Percentiles rank a stretch among this genome's conserved stretches.
Conservation (phyloP, 106 monocot genomes). For the Posidonia australis region DNA sequence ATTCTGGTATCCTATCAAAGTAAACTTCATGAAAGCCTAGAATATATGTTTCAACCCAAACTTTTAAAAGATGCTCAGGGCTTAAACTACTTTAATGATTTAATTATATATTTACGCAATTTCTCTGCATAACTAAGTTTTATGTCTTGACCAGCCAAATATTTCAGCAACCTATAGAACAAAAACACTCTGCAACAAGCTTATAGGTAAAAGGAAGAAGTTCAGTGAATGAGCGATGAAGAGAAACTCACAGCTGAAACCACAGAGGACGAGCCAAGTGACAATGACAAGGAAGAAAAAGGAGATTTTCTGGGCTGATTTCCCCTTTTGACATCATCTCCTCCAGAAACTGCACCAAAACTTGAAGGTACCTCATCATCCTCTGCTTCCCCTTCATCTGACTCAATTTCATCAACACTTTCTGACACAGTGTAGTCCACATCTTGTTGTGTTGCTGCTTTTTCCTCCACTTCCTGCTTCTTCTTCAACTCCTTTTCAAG, state of each 20-base stretch:
- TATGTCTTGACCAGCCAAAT: too few relatives aligned
- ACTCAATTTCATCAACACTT: slow-evolving; percentile 8
- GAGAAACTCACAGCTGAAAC: slow-evolving; percentile 25
- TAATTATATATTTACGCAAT: too few relatives aligned
- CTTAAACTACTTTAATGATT: too few relatives aligned
- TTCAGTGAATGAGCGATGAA: background rate
- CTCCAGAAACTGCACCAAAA: slow-evolving; percentile 43
- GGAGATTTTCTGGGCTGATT: slow-evolving; percentile 28
- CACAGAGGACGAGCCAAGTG: slow-evolving; percentile 19
- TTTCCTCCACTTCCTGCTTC: slow-evolving; percentile 76
- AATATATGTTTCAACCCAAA: too few relatives aligned
- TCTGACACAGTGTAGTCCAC: background rate
- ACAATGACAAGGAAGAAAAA: slow-evolving; percentile 67
- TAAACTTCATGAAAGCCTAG: too few relatives aligned
- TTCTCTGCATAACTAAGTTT: too few relatives aligned
- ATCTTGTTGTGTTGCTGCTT: slow-evolving; percentile 13
- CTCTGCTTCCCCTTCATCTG: slow-evolving; percentile 15
- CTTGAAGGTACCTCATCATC: slow-evolving; percentile 58
- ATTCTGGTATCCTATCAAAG: too few relatives aligned
- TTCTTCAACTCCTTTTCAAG: slow-evolving; percentile 48
- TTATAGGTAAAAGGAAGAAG: background rate
- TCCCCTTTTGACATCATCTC: slow-evolving; percentile 1
- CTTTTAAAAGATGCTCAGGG: too few relatives aligned
- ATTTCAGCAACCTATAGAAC: too few relatives aligned
- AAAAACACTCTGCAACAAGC: background rate